Evolutionary conservation across 306 rosid genomes (phyloP).

Genomic region (Hippophae tibetana): DNA sequence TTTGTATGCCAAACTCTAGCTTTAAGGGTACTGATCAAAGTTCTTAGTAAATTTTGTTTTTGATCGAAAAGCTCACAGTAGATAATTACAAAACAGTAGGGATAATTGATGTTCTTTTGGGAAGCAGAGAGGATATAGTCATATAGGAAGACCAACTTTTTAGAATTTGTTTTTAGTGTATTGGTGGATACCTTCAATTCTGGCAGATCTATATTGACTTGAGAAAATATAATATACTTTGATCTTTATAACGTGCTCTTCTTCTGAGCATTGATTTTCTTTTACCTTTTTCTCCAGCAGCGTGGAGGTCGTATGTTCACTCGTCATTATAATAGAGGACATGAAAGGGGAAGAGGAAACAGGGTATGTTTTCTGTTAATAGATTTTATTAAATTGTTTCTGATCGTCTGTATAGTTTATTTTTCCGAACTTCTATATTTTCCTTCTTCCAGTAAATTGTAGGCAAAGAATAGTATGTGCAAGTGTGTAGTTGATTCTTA

Average conservation of each 20-base stretch:
- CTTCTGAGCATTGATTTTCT: neutral
- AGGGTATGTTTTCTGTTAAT: slow-evolving; percentile 3
- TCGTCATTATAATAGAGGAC: slow-evolving; percentile 25
- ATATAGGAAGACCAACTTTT: neutral
- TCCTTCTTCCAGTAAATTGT: too few relatives aligned
- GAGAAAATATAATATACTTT: neutral
- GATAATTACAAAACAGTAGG: too few relatives aligned
- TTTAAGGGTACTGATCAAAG: too few relatives aligned
- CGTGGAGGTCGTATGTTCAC: slow-evolving; percentile 3
- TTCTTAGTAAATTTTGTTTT: too few relatives aligned
- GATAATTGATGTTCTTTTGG: neutral
- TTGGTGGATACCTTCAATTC: neutral
- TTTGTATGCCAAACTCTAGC: too few relatives aligned
- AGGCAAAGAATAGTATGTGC: too few relatives aligned
- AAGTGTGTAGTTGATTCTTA: too few relatives aligned
- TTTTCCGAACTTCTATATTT: too few relatives aligned
- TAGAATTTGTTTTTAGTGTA: neutral
- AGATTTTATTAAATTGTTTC: too few relatives aligned
- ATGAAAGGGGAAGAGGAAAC: slow-evolving; percentile 20
- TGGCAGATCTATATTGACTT: neutral
- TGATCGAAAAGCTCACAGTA: too few relatives aligned
- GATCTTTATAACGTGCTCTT: neutral
- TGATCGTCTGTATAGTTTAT: too few relatives aligned
- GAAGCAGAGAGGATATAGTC: neutral
- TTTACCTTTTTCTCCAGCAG: slow-evolving; percentile 11